A percentile compares a stretch with the other conserved stretches of the same genome.
Conservation (phyloP, 176 grass and related monocot genomes). For the Melocanna baccifera region DNA sequence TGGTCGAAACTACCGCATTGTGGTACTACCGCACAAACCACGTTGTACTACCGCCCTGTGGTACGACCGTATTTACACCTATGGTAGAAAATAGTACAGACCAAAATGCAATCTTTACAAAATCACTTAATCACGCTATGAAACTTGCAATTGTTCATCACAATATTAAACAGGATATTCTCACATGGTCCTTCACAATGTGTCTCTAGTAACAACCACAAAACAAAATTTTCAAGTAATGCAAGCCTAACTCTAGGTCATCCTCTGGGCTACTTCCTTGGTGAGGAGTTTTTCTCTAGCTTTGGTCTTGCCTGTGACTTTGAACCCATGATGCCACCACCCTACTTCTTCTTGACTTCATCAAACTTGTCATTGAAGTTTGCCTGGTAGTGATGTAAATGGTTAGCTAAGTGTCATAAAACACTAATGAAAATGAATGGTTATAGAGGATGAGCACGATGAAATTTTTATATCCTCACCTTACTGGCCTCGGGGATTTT, state of each 20-base stretch:
- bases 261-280: constrained; percentile 31
- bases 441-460: background rate
- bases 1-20: no score
- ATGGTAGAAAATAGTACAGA: no score
- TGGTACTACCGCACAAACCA: no score
- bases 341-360: constrained; percentile 27
- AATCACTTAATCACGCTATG: no score
- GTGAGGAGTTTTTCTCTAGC: constrained; percentile 24
- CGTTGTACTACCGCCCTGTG: no score
- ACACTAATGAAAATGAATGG: background rate
- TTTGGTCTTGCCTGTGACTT: constrained; percentile 31
- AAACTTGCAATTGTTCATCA: no score
- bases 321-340: constrained; percentile 27
- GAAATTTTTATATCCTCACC: background rate
- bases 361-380: constrained; percentile 34
- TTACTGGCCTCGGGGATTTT: constrained; percentile 33
- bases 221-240: background rate
- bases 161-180: no score
- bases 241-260: constrained; percentile 13
- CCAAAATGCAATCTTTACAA: no score
- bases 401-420: background rate
- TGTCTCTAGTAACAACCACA: background rate
- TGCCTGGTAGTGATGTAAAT: background rate
- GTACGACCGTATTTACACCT: no score
- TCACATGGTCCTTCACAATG: no score